Evolutionary conservation across 106 monocot species (phyloP), one percentile per base, ranked within the genome.

Genomic region (Dendrobium nobile): DNA sequence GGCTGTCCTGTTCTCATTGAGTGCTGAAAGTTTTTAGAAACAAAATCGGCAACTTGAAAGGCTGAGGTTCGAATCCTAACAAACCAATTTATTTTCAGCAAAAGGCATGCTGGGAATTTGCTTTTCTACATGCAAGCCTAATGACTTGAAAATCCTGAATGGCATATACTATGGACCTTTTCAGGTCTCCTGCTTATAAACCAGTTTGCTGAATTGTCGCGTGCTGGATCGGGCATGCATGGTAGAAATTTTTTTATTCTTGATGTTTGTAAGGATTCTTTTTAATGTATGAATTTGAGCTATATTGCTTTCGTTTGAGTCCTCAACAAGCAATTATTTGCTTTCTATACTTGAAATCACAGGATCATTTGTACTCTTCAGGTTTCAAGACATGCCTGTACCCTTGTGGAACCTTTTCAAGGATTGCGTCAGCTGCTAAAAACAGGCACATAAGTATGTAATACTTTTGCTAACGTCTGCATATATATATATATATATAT

Each of bases 361-460:
- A 67, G 2, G 2, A 64, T 43, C 24, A 67, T 54, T 61, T 47
- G 31, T 56, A 54, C 80, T 40, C 78, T 86, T 84, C 81, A 95
- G 95, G 95, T 77, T 54, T 89, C 78, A 95, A 83, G 82, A 95
- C 95, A 42, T 88, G 84, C 47, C 86, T 91, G 68, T 92, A 76
- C 58, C 95, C 95, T 41, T 95, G 95, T 64, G 90, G 90, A 72
- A 95, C 95, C 54, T 87, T 95, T 76, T 87, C 95, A 7, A 85
- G 67, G 81, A 89, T 95, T 54, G 87, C 95, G 41, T 80, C 92
- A 28, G 87, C 91, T 9, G 91, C 92, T 42, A 89, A 86, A 77
- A 82, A 85, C 43, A 88, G 84, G 51, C 85, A 84, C 47, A 83
- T 95, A 41, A 88, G 95, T 95, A 92, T 22, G 93, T 82, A 51